Evolutionary conservation across 306 rosid species (phyloP), one percentile per base, ranked within the genome.

Genomic region (Vachellia pachyceras): DNA sequence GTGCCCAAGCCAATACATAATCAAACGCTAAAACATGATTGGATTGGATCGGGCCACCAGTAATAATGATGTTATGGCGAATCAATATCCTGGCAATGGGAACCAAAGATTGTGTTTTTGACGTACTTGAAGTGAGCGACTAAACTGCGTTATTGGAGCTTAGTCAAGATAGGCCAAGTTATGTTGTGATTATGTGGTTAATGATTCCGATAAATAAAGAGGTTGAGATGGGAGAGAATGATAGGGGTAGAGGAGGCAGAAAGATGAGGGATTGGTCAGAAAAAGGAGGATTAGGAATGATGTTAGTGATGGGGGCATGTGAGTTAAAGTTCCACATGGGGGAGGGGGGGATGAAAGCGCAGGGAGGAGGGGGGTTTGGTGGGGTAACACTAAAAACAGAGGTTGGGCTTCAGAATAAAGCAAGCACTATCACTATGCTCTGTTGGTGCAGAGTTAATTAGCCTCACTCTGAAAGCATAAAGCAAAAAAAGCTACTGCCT

Each of bases 251-350:
- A 80, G 83, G 83, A 44, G 81, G 72, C 76, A 83, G 39, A 80
- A 80, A 86, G 81, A 77, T 69, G 83, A 20, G 85, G 69, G 84
- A 72, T 80, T 86, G 69, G 74, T 80, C 58, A 47, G 75, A 76
- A 80, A 76, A 84, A 69, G 65, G 25, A 69, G 82, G 82, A 77
- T 81, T 78, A 81, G 75, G 85, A 87, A 84, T 87, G 80, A 81
- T 87, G 86, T 84, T 75, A 81, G 84, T 47, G 84, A 75, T 65
- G 80, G 77, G 80, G 63, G 86, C 88, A 82, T 84, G 90, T 82
- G 90, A 87, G 58, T 82, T 47, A 78, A 72, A 87, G 84, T 73
- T 75, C 84, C 90, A 82, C 72, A 76, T 47, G 57, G 79, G 57
- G 69, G 12, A 71, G 39, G 57, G 74, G 54, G 60, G 8, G 10